Conservation (phyloP, 495 filamentous ascomycete genomes). For the Daldinia caldariorum region DNA sequence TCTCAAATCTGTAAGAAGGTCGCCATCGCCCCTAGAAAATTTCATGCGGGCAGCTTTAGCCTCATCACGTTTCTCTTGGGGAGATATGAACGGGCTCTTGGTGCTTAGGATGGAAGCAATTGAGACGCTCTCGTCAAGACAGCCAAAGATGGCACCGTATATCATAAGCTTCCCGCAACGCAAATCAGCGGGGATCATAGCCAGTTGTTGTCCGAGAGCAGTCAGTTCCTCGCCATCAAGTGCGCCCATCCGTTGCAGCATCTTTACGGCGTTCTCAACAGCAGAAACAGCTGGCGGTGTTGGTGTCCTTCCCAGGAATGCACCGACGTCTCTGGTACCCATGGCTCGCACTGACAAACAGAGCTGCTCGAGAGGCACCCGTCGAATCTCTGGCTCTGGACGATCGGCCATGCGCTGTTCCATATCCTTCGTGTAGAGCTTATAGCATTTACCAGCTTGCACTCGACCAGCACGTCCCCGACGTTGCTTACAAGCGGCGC, state of each 20-base stretch:
- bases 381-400: conserved; percentile 90
- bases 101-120: conserved; percentile 90
- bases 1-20: conserved; percentile 83
- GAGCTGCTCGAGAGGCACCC: conserved; percentile 92
- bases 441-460: conserved; percentile 90
- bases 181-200: conserved; percentile 94
- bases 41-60: conserved; percentile 76
- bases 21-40: conserved; percentile 82
- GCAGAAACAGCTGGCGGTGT: conserved; percentile 86
- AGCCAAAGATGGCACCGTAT: conserved; percentile 92
- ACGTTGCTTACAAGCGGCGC: conserved; percentile 95
- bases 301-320: conserved; percentile 84
- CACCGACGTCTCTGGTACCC: conserved; percentile 82
- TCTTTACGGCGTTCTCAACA: conserved; percentile 80
- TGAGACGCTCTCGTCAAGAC: conserved; percentile 86
- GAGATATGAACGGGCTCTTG: conserved; percentile 83
- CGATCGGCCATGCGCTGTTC: conserved; percentile 88
- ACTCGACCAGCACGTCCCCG: conserved; percentile 94
- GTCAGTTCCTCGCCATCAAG: conserved; percentile 86
- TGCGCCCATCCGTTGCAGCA: conserved; percentile 87
- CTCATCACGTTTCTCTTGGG: conserved; percentile 81
- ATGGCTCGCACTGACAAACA: conserved; percentile 94
- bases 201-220: conserved; percentile 86
- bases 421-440: conserved; percentile 86
- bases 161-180: conserved; percentile 95